Base-by-base conservation (phyloP, 139 green algal genomes). In the Gonium pectorale region DNA sequence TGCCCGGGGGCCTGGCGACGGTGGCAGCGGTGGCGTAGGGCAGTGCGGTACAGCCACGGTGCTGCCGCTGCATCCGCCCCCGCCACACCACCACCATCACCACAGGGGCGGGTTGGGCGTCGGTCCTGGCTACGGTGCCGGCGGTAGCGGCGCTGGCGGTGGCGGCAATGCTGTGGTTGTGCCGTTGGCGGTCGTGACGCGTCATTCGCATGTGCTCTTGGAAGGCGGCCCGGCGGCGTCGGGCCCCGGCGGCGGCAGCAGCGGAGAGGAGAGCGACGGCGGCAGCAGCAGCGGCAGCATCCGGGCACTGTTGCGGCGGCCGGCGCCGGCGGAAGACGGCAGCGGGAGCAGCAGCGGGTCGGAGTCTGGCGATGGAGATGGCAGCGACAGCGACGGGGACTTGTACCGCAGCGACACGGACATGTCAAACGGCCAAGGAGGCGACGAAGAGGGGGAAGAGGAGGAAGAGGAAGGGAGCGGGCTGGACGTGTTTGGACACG, bases 11-110 rank as follows among this genome's bases (percentile, higher is more conserved):
- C 31, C 24, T 84, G 33, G 78, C 75, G 17, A 24, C 2, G 15
- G 63, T 0, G 0, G 2, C 13, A 3, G 63, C 13, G n/a, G n/a
- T n/a, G n/a, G n/a, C n/a, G n/a, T n/a, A n/a, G n/a, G n/a, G n/a
- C n/a, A n/a, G n/a, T n/a, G n/a, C n/a, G n/a, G n/a, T 43, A 84
- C 78, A 3, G 78, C 78, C 63, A 67, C n/a, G 26, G 78, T 84
- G 78, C 33, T 75, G 62, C 78, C 78, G 31, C 41, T 83, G 43
- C 41, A n/a, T n/a, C n/a, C n/a, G n/a, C n/a, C n/a, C n/a, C n/a
- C 37, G 41, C 52, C 49, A 37, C 52, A 80, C 35, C 37, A 29
- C 11, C 64, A 71, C n/a, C 62, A 69, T 13, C n/a, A 41, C 62
- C 7, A 24, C 9, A 40, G 31, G 44, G 26, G 19, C 5, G 44